Percentiles rank a stretch among this genome's conserved stretches.
Conservation (phyloP, 1,139 yeast species). For the Geotrichum phurueaensis region DNA sequence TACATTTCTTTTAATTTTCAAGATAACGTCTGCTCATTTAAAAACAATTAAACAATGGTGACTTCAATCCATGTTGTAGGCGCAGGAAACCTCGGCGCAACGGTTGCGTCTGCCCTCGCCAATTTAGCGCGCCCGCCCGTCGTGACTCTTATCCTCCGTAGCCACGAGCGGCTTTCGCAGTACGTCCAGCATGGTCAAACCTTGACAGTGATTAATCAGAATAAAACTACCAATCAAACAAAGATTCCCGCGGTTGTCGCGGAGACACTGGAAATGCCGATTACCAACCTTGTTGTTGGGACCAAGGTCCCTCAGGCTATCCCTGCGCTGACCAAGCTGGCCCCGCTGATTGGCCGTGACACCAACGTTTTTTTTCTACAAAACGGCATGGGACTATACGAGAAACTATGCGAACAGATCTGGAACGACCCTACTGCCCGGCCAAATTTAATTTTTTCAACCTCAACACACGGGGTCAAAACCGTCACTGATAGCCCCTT, state of each 20-base stretch:
- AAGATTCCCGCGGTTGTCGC: conserved; percentile 7
- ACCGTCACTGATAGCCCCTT: conserved; percentile 19
- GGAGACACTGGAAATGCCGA: conserved; percentile 20
- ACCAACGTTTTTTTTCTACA: conserved; percentile 66
- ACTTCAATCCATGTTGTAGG: conserved; percentile 30
- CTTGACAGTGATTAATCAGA: neutral
- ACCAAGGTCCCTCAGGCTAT: conserved; percentile 59
- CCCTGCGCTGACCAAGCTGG: conserved; percentile 44
- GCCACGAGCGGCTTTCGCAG: conserved; percentile 37
- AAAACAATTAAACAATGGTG: neutral
- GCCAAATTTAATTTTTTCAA: conserved; percentile 68
- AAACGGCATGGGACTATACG: conserved; percentile 68
- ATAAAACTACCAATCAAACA: neutral
- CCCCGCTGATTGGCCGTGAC: conserved; percentile 37
- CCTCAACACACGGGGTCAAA: conserved; percentile 79
- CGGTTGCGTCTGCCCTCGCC: conserved; percentile 36
- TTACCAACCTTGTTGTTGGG: conserved; percentile 52
- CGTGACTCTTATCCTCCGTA: conserved; percentile 42
- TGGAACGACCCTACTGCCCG: conserved; percentile 46
- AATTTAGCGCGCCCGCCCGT: conserved; percentile 32
- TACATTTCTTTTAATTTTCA: too few relatives aligned
- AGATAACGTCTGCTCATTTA: too few relatives aligned
- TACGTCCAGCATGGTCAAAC: conserved; percentile 40
- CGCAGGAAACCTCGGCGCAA: conserved; percentile 37
- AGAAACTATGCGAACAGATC: conserved; percentile 46